Conservation (phyloP, 2,329 filamentous ascomycete species). For the Harringtonia lauricola region DNA sequence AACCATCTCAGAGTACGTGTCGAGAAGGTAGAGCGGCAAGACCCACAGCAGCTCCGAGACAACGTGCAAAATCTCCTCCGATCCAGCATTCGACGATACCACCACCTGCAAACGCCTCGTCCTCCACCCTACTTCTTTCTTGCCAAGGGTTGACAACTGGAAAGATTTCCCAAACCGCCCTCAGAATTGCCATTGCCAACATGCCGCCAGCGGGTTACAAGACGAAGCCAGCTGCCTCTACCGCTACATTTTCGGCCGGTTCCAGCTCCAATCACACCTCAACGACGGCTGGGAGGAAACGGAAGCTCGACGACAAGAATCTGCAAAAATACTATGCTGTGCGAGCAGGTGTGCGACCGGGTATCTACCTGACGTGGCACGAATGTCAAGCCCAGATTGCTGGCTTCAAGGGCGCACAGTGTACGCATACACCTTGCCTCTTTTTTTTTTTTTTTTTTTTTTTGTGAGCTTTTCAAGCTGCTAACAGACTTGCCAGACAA, state of each 20-base stretch:
- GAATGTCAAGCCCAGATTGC: constrained; percentile 50
- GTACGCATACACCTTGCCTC: constrained; percentile 35
- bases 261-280: background rate
- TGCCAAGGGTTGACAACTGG: background rate
- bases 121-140: too few species aligned
- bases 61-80: too few species aligned
- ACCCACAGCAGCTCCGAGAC: too few species aligned
- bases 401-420: constrained; percentile 53
- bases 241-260: background rate
- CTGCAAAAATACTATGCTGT: constrained; percentile 53
- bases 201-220: background rate
- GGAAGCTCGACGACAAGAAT: constrained; percentile 31
- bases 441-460: background rate
- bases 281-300: constrained; percentile 26
- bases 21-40: too few species aligned
- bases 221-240: background rate
- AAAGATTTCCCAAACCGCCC: too few species aligned
- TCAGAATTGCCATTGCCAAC: too few species aligned
- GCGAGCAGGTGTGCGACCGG: constrained; percentile 40
- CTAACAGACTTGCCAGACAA: constrained; percentile 30
- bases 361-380: constrained; percentile 51
- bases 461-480: background rate
- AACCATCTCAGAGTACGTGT: too few species aligned
- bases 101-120: too few species aligned
- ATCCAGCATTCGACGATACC: too few species aligned